phyloP scores from a whole-genome alignment of 176 grass and related monocot species.

The Zea luxurians region DNA sequence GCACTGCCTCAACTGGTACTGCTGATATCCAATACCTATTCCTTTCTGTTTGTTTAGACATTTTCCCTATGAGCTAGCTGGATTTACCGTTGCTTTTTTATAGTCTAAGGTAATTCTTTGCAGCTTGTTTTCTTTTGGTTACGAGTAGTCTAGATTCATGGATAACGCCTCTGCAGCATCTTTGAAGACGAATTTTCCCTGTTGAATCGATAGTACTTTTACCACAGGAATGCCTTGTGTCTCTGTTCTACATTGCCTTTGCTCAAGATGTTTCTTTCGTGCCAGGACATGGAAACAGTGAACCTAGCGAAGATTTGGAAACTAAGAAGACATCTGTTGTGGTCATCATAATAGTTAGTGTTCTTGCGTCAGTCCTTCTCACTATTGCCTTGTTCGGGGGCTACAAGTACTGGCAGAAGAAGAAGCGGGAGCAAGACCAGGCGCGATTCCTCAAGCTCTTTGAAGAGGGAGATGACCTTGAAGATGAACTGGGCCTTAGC shows the following conservation, averaged over 20 bases:
- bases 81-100: not conserved
- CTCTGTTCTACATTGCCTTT: no score
- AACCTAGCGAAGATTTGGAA: constrained; percentile 34
- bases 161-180: not conserved
- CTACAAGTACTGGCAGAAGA: constrained; percentile 84
- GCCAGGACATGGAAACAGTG: constrained; percentile 26
- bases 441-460: constrained; percentile 84
- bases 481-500: constrained; percentile 79
- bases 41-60: not conserved
- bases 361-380: constrained; percentile 53
- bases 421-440: constrained; percentile 75
- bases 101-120: not conserved
- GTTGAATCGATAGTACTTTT: not conserved
- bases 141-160: not conserved
- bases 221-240: not conserved
- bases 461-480: constrained; percentile 85
- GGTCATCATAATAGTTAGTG: constrained; percentile 48
- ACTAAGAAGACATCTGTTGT: constrained; percentile 47
- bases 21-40: constrained; percentile 22
- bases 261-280: constrained; percentile 14
- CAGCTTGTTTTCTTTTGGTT: not conserved
- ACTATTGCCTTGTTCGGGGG: constrained; percentile 42
- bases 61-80: not conserved
- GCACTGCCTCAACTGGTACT: constrained; percentile 61
- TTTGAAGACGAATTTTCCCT: not conserved